These are phyloP conservation scores for Phalaenopsis aphrodite DNA, from an alignment of 106 monocot species.

Conservation along the genomic window DNA sequence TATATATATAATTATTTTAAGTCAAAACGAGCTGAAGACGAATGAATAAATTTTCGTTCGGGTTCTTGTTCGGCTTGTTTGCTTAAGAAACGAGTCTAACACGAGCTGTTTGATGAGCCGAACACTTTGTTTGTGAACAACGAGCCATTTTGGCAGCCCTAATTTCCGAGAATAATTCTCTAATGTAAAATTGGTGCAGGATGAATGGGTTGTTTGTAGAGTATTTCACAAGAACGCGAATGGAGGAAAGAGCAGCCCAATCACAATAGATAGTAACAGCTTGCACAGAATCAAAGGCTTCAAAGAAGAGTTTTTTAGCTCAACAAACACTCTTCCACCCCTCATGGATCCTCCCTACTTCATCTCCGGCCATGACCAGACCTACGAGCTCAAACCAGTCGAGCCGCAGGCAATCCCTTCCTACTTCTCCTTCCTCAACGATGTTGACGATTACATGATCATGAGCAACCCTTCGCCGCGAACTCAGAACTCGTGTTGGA, in stretches of 20 bases:
- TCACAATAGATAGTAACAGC: not conserved
- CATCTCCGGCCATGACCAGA: not conserved
- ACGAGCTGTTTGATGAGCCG: no score
- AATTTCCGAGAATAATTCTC: not conserved
- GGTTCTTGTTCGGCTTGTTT: no score
- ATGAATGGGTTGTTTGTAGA: conserved; percentile 14
- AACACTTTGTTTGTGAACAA: no score
- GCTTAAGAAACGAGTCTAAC: no score
- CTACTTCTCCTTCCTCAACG: not conserved
- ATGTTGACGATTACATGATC: not conserved
- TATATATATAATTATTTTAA: no score
- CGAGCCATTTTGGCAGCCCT: not conserved
- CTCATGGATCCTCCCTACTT: not conserved
- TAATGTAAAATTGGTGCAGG: not conserved
- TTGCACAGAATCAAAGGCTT: not conserved
- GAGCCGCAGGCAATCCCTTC: not conserved
- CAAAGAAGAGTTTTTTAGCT: not conserved
- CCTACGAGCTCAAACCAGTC: not conserved
- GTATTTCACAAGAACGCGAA: conserved; percentile 5
- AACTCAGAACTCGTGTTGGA: not conserved
- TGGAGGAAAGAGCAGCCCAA: not conserved
- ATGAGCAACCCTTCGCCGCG: not conserved
- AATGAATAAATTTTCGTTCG: no score
- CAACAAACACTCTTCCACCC: not conserved
- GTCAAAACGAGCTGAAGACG: no score